These are phyloP conservation scores for Septoria linicola DNA, from an alignment of 2,329 filamentous ascomycete genomes.

Conservation along the genomic window DNA sequence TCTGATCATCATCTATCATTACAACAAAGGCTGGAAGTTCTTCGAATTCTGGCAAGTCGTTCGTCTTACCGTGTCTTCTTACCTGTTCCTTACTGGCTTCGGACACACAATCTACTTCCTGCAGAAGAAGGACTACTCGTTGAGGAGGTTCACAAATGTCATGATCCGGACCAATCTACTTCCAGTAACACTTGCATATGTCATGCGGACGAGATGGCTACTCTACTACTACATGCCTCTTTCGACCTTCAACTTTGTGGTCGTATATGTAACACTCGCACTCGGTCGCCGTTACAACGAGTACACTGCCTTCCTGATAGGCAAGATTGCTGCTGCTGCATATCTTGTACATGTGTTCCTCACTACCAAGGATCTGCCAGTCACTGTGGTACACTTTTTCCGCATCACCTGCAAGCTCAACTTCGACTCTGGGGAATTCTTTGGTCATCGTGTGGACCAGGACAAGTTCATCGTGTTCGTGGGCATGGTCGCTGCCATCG, in stretches of 20 bases:
- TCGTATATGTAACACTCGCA: constrained; percentile 55
- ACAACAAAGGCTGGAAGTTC: constrained; percentile 53
- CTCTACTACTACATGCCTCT: constrained; percentile 61
- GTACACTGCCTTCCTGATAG: constrained; percentile 44
- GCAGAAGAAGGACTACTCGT: constrained; percentile 56
- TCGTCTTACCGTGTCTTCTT: constrained; percentile 56
- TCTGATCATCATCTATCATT: constrained; percentile 58
- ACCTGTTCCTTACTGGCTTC: constrained; percentile 63
- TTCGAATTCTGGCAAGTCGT: constrained; percentile 57
- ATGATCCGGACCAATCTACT: constrained; percentile 60
- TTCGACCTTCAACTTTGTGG: constrained; percentile 62
- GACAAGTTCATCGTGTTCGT: constrained; percentile 58
- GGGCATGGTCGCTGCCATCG: constrained; percentile 54
- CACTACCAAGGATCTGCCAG: constrained; percentile 45
- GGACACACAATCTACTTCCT: constrained; percentile 62
- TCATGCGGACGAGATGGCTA: constrained; percentile 57
- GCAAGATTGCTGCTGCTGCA: constrained; percentile 51
- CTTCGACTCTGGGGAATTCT: constrained; percentile 51
- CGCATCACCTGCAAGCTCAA: constrained; percentile 48
- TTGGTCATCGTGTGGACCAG: constrained; percentile 51
- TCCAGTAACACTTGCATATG: constrained; percentile 53
- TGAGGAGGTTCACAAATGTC: constrained; percentile 53
- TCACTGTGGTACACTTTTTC: constrained; percentile 43
- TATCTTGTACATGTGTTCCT: constrained; percentile 43
- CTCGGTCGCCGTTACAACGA: constrained; percentile 46